Conservation (phyloP, 176 grass and related monocot species). For the Avena sativa region DNA sequence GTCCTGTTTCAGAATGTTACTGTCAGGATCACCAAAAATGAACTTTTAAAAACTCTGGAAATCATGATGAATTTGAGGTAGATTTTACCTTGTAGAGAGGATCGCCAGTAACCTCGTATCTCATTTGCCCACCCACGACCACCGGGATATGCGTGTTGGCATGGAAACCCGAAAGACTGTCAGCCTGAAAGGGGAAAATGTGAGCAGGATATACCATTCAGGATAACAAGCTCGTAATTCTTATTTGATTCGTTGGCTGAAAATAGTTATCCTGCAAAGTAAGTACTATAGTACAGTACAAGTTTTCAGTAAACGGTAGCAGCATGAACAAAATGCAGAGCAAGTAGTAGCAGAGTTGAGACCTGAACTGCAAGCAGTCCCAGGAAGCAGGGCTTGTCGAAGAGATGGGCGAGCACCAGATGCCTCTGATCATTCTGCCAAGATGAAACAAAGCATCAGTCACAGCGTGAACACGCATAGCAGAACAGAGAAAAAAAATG, state of each 20-base stretch:
- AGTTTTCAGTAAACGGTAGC: background rate
- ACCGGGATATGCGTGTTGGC: constrained; percentile 94
- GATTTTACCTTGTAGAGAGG: constrained; percentile 92
- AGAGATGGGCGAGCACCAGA: constrained; percentile 84
- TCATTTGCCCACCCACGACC: constrained; percentile 83
- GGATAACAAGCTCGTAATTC: background rate
- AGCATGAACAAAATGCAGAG: background rate
- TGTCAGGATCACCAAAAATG: background rate
- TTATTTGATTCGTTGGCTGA: background rate
- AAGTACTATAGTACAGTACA: no score
- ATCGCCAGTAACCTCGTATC: constrained; percentile 91
- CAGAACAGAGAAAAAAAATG: background rate
- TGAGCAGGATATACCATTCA: background rate
- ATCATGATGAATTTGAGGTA: background rate
- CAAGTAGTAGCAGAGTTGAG: background rate
- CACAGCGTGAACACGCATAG: background rate
- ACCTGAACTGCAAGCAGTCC: constrained; percentile 93
- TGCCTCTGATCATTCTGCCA: constrained; percentile 78
- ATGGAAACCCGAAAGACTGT: constrained; percentile 86
- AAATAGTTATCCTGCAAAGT: background rate
- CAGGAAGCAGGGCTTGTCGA: constrained; percentile 96
- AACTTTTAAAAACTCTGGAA: background rate
- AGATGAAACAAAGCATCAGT: background rate
- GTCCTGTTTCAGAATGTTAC: constrained; percentile 51
- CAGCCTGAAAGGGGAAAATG: constrained; percentile 51